phyloP scores from a whole-genome alignment of 108 stramenopile species.

The Heterococcus sp. region DNA sequence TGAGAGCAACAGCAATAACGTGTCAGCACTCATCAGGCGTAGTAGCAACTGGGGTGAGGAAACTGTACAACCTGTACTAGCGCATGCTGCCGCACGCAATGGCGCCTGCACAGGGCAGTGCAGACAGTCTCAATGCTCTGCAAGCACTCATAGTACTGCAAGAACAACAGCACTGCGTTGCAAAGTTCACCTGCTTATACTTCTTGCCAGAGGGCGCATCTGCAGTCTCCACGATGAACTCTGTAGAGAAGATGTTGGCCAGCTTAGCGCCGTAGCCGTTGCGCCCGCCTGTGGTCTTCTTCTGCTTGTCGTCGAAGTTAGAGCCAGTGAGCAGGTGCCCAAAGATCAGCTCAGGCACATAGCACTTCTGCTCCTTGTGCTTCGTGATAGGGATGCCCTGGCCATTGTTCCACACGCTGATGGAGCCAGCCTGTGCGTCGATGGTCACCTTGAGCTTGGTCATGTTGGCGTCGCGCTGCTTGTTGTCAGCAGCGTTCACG shows the following conservation, averaged over 20 bases:
- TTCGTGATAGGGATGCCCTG: constrained; percentile 61
- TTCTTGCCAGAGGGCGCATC: constrained; percentile 70
- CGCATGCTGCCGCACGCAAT: too few relatives aligned
- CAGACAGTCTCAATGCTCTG: too few relatives aligned
- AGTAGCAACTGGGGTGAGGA: too few relatives aligned
- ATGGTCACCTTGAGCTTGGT: constrained; percentile 71
- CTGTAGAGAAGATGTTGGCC: constrained; percentile 93
- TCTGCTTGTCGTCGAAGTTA: constrained; percentile 94
- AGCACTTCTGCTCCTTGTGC: constrained; percentile 62
- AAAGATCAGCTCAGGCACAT: constrained; percentile 91
- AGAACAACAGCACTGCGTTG: too few relatives aligned
- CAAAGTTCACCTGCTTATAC: constrained; percentile 82
- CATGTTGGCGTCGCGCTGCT: constrained; percentile 95
- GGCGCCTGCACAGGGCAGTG: too few relatives aligned
- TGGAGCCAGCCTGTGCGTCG: constrained; percentile 46
- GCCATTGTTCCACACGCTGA: constrained; percentile 97
- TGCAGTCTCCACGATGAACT: constrained; percentile 80
- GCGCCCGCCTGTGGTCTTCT: constrained; percentile 95
- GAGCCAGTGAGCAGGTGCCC: constrained; percentile 94
- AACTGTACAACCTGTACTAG: too few relatives aligned
- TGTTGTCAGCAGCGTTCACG: constrained; percentile 99
- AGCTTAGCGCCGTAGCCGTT: constrained; percentile 99
- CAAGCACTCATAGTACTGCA: too few relatives aligned
- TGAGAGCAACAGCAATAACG: too few relatives aligned
- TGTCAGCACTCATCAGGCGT: too few relatives aligned